Percentiles rank a stretch among this genome's conserved stretches.
These are phyloP conservation scores for Calonectria fujianensis DNA, from an alignment of 2,329 filamentous ascomycete species.

Conservation along the genomic window DNA sequence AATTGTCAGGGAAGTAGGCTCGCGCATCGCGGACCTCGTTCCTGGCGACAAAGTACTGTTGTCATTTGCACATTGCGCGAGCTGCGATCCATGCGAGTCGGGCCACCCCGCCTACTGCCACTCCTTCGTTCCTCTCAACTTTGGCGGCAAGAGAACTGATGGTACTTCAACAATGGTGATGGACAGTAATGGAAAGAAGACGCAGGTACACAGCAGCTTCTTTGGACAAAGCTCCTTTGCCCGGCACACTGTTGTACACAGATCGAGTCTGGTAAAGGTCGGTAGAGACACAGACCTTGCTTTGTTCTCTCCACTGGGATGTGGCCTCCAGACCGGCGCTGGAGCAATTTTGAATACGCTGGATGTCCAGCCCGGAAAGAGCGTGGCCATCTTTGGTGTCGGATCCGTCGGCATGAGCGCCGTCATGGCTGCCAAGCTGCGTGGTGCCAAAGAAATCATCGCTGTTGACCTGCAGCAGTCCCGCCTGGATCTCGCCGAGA, in stretches of 20 bases:
- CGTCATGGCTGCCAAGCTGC: conserved; percentile 37
- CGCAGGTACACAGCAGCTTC: conserved; percentile 50
- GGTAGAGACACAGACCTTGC: conserved; percentile 52
- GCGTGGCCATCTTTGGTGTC: conserved; percentile 55
- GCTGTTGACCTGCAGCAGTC: conserved; percentile 34
- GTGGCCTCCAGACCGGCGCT: conserved; percentile 60
- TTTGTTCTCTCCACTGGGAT: conserved; percentile 59
- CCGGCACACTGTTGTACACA: conserved; percentile 55
- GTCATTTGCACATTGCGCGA: conserved; percentile 33
- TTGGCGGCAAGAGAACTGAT: conserved; percentile 22
- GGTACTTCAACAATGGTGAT: conserved; percentile 19
- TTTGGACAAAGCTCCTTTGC: conserved; percentile 62
- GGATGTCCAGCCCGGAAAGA: conserved; percentile 50
- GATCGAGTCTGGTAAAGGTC: conserved; percentile 56
- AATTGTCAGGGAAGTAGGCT: conserved; percentile 32
- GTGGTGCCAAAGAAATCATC: conserved; percentile 34
- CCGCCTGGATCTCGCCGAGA: conserved; percentile 32
- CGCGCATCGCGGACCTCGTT: conserved; percentile 23
- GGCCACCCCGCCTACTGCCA: conserved; percentile 38
- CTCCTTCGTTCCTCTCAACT: conserved; percentile 36
- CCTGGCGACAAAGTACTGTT: conserved; percentile 36
- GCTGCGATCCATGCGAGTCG: conserved; percentile 31
- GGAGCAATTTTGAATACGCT: conserved; percentile 59
- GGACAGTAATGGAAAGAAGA: conserved; percentile 5
- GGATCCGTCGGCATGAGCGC: conserved; percentile 37